Evolutionary conservation across 2,329 filamentous ascomycete genomes (phyloP).

Genomic region (Alternaria panax): DNA sequence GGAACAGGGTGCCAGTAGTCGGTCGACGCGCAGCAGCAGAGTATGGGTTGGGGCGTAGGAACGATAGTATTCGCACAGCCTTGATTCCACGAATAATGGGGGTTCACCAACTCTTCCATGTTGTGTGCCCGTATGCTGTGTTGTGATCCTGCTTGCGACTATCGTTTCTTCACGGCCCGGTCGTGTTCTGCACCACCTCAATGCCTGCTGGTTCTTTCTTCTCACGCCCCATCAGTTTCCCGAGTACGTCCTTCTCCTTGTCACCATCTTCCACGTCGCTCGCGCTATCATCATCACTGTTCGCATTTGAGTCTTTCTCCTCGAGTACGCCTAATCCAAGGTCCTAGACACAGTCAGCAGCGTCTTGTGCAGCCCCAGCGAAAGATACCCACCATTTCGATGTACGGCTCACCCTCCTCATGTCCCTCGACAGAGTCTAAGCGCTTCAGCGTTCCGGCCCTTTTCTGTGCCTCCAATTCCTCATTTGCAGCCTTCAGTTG

Average conservation of each 20-base stretch:
- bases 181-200: constrained; percentile 39
- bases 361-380: background rate
- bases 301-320: constrained; percentile 43
- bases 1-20: background rate
- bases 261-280: constrained; percentile 27
- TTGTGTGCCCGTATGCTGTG: background rate
- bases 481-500: constrained; percentile 54
- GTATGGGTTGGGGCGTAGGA: background rate
- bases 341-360: constrained; percentile 35
- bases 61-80: background rate
- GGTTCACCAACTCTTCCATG: background rate
- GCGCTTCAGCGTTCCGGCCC: constrained; percentile 48
- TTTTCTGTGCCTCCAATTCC: constrained; percentile 51
- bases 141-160: background rate
- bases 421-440: constrained; percentile 35
- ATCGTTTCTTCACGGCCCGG: constrained; percentile 19
- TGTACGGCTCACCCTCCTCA: constrained; percentile 45
- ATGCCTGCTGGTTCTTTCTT: constrained; percentile 34
- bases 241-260: constrained; percentile 43
- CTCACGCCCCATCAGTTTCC: constrained; percentile 48
- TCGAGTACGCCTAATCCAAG: constrained; percentile 58
- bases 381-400: constrained; percentile 49
- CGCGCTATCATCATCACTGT: constrained; percentile 29
- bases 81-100: background rate
- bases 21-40: background rate